Evolutionary conservation across 192 early-diverging fungal genomes (phyloP), one percentile per base, ranked within the genome.

Genomic region (Coemansia sp.): DNA sequence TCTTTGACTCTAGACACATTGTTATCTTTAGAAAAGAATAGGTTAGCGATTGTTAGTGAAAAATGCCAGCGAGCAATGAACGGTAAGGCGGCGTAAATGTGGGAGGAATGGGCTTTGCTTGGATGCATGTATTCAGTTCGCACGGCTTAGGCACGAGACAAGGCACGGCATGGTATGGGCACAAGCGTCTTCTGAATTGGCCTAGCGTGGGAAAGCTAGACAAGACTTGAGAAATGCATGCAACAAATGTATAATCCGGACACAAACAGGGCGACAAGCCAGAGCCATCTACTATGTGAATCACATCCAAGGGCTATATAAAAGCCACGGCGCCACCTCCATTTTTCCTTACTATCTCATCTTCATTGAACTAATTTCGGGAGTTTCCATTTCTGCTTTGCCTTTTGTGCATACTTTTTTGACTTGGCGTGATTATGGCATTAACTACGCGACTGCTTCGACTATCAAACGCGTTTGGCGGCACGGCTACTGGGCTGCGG

Each of bases 361-460:
- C 15, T 19, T 49, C 48, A 17, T 49, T 17, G 19, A 56, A 14
- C 35, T 6, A n/a, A 24, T 37, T 56, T 17, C 35, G 12, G 25
- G 12, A 6, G n/a, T 56, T 7, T 56, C 55, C 41, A 15, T 57
- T 19, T 57, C 35, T 37, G 17, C 56, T 38, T 32, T 57, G 12
- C 56, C 15, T 17, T 49, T 49, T 49, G 15, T 17, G 48, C 48
- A 21, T n/a, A 49, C 2, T 49, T 57, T 56, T 7, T 21, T 17
- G 38, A 7, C 19, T n/a, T 57, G 10, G 53, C 17, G 55, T 24
- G 19, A 19, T 56, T 21, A 65, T 65, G 63, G 6, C 45, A 57
- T 58, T 41, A 37, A 12, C 47, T 17, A 19, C 45, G 8, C 63
- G 63, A 38, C 56, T 65, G 22, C 58, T 67, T 43, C 48, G 65